These are phyloP conservation scores for Manihot esculenta DNA, from an alignment of 441 rosid genomes.

Conservation along the genomic window DNA sequence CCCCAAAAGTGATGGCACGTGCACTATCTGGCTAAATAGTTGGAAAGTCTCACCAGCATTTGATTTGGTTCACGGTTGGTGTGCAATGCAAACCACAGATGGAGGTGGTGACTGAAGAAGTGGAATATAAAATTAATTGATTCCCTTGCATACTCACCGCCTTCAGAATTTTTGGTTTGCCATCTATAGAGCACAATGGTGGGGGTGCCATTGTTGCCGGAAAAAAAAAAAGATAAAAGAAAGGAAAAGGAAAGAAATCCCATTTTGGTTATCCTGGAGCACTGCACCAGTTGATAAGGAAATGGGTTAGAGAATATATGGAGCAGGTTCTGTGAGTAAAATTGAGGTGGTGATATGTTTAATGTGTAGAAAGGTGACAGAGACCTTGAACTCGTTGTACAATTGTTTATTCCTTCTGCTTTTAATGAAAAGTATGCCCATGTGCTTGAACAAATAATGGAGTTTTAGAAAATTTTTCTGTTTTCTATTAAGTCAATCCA, in stretches of 20 bases:
- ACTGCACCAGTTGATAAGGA: constrained; percentile 2
- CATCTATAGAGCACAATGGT: constrained; percentile 5
- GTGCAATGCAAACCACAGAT: constrained; percentile 23
- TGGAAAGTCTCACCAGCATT: constrained; percentile 2
- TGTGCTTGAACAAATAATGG: background rate
- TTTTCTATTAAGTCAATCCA: too few relatives aligned
- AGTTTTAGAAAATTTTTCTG: too few relatives aligned
- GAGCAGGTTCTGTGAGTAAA: background rate
- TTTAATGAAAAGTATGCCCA: constrained; percentile 3
- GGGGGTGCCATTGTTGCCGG: constrained; percentile 11
- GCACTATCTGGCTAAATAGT: constrained; percentile 38
- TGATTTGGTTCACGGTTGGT: constrained; percentile 15
- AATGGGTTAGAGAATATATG: background rate
- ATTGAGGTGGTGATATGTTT: background rate
- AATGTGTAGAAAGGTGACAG: background rate
- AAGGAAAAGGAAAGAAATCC: background rate
- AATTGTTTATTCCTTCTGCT: constrained; percentile 21
- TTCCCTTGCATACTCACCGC: constrained; percentile 21
- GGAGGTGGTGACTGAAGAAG: constrained; percentile 13
- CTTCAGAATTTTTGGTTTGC: constrained; percentile 12
- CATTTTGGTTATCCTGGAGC: constrained; percentile 19
- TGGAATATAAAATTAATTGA: constrained; percentile 10
- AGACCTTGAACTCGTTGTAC: constrained; percentile 14
- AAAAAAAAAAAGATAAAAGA: background rate
- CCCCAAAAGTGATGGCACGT: constrained; percentile 29